Conservation (phyloP, 2,329 filamentous ascomycete genomes). For the Phaeosphaeriaceae sp. region DNA sequence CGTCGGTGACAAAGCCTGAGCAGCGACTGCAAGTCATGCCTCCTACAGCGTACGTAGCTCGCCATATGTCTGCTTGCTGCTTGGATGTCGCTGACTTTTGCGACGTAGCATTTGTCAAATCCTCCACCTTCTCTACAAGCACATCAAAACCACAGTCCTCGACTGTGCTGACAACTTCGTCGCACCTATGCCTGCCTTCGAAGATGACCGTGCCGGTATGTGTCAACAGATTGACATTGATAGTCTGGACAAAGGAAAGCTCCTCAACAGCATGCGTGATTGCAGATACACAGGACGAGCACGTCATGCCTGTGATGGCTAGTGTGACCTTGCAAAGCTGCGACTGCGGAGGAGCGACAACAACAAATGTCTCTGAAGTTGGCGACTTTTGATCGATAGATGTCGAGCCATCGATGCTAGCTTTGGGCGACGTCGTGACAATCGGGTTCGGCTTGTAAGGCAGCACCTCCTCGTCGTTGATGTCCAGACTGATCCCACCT, state of each 20-base stretch:
- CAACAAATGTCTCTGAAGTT: slow-evolving; percentile 24
- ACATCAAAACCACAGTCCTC: slow-evolving; percentile 57
- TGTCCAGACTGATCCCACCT: slow-evolving; percentile 28
- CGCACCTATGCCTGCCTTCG: slow-evolving; percentile 51
- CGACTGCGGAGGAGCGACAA: slow-evolving; percentile 14
- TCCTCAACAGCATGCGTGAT: slow-evolving; percentile 59
- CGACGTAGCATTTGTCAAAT: slow-evolving; percentile 8
- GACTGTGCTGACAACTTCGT: slow-evolving; percentile 57
- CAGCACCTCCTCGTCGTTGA: slow-evolving; percentile 11
- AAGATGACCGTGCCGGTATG: slow-evolving; percentile 60
- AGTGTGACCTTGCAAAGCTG: slow-evolving; percentile 49
- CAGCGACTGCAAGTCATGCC: slow-evolving; percentile 68
- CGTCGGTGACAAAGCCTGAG: slow-evolving; percentile 57
- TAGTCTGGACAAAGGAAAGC: slow-evolving; percentile 54
- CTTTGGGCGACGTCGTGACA: slow-evolving; percentile 15
- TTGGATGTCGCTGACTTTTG: slow-evolving; percentile 1
- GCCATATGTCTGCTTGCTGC: slow-evolving; percentile 36
- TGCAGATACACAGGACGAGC: slow-evolving; percentile 62
- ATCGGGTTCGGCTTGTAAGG: slow-evolving; percentile 21
- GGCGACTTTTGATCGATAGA: slow-evolving; percentile 17
- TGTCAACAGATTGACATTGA: slow-evolving; percentile 61
- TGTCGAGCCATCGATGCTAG: slow-evolving; percentile 18
- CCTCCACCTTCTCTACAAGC: slow-evolving; percentile 43
- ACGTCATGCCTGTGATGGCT: slow-evolving; percentile 67
- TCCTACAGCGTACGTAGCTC: slow-evolving; percentile 58